Base-by-base conservation (phyloP, 176 grass and related monocot genomes). In the Aegilops speltoides region DNA sequence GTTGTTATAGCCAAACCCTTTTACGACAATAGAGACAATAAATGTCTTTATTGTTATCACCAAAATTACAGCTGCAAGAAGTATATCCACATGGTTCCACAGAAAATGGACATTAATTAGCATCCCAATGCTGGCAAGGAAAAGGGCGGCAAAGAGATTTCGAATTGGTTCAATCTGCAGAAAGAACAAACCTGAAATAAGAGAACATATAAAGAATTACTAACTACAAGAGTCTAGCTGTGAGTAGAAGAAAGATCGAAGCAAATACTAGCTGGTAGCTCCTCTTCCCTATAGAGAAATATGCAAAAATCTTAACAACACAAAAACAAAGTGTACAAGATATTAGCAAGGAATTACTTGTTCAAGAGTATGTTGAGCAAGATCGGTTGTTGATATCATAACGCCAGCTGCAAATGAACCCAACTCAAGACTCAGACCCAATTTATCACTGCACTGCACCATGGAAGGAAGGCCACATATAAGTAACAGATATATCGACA, bases 31-130 rank as follows among this genome's bases (percentile, higher is more conserved):
- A 61, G 97, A 87, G 46, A 97, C 87, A 75, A 99, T 90, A 77
- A 93, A 65, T 6, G 97, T 99, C 90, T 99, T 99, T 80, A 97
- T 80, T 38, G 85, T 93, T 62, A 99, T 99, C 72, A 99, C 97
- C 83, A 99, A 85, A 82, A 99, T 97, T 70, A 99, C 97, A 85
- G 97, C 88, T 83, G 97, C 97, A 43, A 99, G 85, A 64, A 99
- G 93, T 90, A 99, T 99, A 91, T 99, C 97, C 29, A 99, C 97
- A 89, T 99, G 97, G 85, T 94, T 99, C 97, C 97, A 99, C 62
- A 99, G 90, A 77, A 99, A 99, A 88, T 97, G 97, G 15, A 96
- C 92, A 87, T 99, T 95, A 91, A 99, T 99, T 82, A 99, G 89
- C 97, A 99, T 99, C 54, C 97, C 97, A 76, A 99, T 97, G 86